Evolutionary conservation across 1,284 basidiomycete genomes (phyloP), one percentile per base, ranked within the genome.

Genomic region (Vanrija humicola): DNA sequence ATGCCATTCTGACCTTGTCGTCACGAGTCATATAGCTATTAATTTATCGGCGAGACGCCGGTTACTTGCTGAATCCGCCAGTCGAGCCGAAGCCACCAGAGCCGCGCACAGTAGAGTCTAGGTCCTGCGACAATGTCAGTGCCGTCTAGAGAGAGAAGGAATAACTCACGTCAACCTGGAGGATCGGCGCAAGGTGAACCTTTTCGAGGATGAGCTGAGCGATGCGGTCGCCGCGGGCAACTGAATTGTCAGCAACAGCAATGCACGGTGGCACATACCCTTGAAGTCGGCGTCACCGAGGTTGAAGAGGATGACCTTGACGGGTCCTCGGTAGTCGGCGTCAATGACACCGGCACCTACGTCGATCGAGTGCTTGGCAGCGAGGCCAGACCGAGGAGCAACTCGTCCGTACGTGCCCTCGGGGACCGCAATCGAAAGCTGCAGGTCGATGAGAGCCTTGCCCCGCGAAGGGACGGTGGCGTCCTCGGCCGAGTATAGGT

Each of bases 271-370:
- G 9, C 40, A 78, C 82, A 57, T 56, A 89, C 92, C 86, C 75
- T 88, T 79, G 70, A 97, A 98, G 68, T 96, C 91, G 59, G 84
- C 78, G 66, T 94, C 89, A 0, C 87, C 87, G 56, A 88, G 83
- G 74, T 98, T 98, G 83, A 95, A 98, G 38, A 98, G 81, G 25
- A 98, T 80, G n/a, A 98, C 90, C 72, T 89, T 93, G 52, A 98
- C 83, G 8, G 86, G 80, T 5, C 96, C 95, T 39, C 96, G 84
- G 76, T 98, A 98, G 74, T 98, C 95, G 12, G 90, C 88, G 64
- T 98, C 96, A 55, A 98, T 85, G 18, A 98, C 95, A 38, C 95
- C 95, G 6, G 95, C 96, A 1, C 95, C 95, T 0, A 90, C 94
- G 73, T 96, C 89, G 59, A 98, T 97, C 82, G 92, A 91, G 77